Base-by-base conservation (phyloP, 805 yeast genomes). In the Zygosaccharomyces kombuchaensis region DNA sequence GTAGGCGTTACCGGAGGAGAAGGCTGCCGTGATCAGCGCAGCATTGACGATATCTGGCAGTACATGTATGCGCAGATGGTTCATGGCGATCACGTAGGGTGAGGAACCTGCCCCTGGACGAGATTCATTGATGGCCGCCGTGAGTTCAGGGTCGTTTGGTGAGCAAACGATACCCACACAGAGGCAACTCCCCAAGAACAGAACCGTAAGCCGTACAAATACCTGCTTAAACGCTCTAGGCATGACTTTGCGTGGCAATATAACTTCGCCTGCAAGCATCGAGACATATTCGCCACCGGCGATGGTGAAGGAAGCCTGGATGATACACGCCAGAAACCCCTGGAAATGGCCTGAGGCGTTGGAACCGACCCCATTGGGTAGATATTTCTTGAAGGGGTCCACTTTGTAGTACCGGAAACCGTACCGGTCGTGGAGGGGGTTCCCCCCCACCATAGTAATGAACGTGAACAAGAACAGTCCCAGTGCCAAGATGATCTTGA, bases 241-340 rank as follows among this genome's bases (percentile, higher is more conserved):
- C 60, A 88, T 68, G 5, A 80, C 80, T 44, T 76, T 76, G 43
- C 91, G 74, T 8, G 95, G 95, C 54, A 80, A 72, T 27, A 75
- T 69, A 2, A 87, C 80, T 62, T 88, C 96, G 38, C 95, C 88
- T 2, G 95, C 95, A 27, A 87, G 80, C 85, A 85, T 82, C 1
- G 91, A 76, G 29, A 88, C 77, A 56, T 85, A 84, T 64, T 88
- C 96, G 1, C 96, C 95, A 0, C 95, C 96, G 2, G 87, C 87
- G 52, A 85, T 80, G 10, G 93, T 84, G 62, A 83, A 87, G 23
- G 84, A 71, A 6, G 95, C 95, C 49, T 78, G 80, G 43, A 78
- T 73, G 37, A 86, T 63, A 50, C 90, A 83, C 0, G 81, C 75
- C 55, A 84, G 64, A 56, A 84, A 85, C 1, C 91, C 95, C 55